Evolutionary conservation across 1,284 basidiomycete genomes (phyloP).

Genomic region (Cryptococcus sp.): DNA sequence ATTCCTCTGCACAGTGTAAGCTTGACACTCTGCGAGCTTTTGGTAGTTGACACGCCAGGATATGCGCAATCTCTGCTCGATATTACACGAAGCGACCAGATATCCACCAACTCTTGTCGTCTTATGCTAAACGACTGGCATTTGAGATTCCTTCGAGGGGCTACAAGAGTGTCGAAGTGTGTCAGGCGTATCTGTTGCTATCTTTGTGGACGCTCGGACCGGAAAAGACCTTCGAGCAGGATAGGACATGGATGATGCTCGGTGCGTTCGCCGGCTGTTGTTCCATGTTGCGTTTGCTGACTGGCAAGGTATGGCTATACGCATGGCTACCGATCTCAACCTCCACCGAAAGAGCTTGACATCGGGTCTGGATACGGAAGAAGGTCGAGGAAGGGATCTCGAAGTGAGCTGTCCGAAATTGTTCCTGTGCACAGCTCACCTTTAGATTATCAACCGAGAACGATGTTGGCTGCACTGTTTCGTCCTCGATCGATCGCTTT

Average conservation of each 20-base stretch:
- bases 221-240: conserved; percentile 90
- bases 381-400: conserved; percentile 50
- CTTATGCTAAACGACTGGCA: conserved; percentile 83
- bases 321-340: conserved; percentile 95
- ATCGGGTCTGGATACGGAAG: conserved; percentile 62
- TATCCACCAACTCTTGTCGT: conserved; percentile 71
- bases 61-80: conserved; percentile 88
- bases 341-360: conserved; percentile 80
- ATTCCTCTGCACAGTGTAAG: conserved; percentile 86
- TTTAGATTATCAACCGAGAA: conserved; percentile 81
- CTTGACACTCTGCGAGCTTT: conserved; percentile 13
- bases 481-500: conserved; percentile 79
- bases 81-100: conserved; percentile 82
- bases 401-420: conserved; percentile 29
- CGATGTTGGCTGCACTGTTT: conserved; percentile 92
- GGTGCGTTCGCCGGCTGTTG: conserved; percentile 12
- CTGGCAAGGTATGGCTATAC: conserved; percentile 47
- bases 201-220: conserved; percentile 83
- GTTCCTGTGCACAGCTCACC: background rate
- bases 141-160: conserved; percentile 70
- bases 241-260: conserved; percentile 86
- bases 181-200: conserved; percentile 80
- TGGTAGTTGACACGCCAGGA: conserved; percentile 20
- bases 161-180: conserved; percentile 93
- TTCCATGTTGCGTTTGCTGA: too few species aligned